Conservation (phyloP, 495 filamentous ascomycete genomes). For the Bacidia gigantensis region DNA sequence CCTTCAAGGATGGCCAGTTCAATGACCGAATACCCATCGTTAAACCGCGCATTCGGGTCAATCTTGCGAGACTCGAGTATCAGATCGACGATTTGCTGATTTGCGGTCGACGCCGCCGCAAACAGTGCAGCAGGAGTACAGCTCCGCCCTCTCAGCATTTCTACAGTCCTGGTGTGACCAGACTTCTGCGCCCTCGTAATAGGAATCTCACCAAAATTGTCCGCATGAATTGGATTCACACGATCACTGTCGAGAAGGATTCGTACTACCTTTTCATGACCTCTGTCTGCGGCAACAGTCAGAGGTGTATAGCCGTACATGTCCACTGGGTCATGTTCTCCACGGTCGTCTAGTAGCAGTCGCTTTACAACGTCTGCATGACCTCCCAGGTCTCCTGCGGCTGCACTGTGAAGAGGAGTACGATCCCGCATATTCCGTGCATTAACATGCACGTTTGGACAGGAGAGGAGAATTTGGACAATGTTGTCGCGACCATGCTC, state of each 20-base stretch:
- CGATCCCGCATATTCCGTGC: not conserved
- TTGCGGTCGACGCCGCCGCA: not conserved
- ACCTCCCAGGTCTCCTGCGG: not conserved
- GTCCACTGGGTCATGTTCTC: not conserved
- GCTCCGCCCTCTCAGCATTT: not conserved
- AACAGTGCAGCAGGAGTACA: not conserved
- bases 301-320: not conserved
- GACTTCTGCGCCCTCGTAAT: not conserved
- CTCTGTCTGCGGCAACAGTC: not conserved
- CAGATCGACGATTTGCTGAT: not conserved
- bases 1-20: not conserved
- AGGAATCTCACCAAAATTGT: not conserved
- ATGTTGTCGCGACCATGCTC: not conserved
- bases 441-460: not conserved
- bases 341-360: not conserved
- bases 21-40: not conserved
- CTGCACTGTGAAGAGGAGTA: not conserved
- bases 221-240: not conserved
- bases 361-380: not conserved
- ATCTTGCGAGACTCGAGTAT: not conserved
- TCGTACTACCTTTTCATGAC: not conserved
- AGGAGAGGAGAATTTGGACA: not conserved
- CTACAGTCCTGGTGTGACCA: not conserved
- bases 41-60: not conserved
- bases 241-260: not conserved